Base-by-base conservation (phyloP, 2,329 filamentous ascomycete species). In the Lasiodiplodia gonubiensis region DNA sequence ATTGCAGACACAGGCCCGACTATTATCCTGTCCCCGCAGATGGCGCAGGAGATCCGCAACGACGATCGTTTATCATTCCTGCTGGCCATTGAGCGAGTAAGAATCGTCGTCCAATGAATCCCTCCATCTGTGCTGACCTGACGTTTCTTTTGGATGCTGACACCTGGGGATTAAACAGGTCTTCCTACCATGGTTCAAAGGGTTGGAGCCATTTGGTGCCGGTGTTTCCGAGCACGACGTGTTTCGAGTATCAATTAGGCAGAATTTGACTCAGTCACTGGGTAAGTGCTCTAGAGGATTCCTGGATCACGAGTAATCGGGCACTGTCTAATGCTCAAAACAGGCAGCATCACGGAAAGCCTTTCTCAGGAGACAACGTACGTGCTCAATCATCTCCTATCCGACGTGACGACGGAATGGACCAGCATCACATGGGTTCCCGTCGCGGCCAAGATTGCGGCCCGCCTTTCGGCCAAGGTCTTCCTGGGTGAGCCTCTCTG, bases 401-500 rank as follows among this genome's bases (percentile, higher is more conserved):
- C 70, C 30, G 67, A 48, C 7, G 27, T 51, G 6, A 21, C 16
- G 16, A 30, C 35, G 0, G 64, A 66, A 51, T 59, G 53, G 64
- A 51, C 18, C 73, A 54, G 70, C 73, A n/a, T 63, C n/a, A 67
- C 69, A 7, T 68, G 80, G 49, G 72, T 76, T 0, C 71, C 73
- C 1, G 68, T 82, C 5, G 74, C 83, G 25, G 74, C 78, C 12
- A 76, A 80, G 21, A 71, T 81, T 4, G 79, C 79, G 1, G 77
- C 78, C 0, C 75, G 80, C 2, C 42, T 63, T 12, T 63, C 59
- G 11, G 73, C 83, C 42, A 63, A 51, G 46, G 59, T 63, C 42
- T 79, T 83, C 61, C 74, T 80, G 33, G 80, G 81, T 23, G 72
- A 77, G 4, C 68, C 70, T 4, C 70, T 81, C 8, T 78, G 77